These are phyloP conservation scores for Conticribra guillardii DNA, from an alignment of 108 stramenopile genomes.

Conservation along the genomic window DNA sequence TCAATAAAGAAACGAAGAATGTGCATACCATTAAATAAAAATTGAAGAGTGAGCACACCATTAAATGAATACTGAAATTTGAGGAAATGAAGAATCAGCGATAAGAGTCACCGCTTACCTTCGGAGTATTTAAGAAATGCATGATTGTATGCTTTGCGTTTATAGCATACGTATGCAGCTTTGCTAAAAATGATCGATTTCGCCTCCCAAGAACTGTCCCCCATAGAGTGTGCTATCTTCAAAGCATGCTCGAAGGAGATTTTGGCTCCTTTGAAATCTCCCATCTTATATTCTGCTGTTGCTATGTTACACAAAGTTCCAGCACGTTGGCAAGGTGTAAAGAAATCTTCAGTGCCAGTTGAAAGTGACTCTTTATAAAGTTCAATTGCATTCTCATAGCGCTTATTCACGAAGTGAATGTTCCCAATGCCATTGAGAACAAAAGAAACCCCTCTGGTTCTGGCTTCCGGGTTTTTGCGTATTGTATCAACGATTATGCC, in stretches of 20 bases:
- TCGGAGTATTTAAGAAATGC: background rate
- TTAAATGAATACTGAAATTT: no score
- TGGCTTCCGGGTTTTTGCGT: background rate
- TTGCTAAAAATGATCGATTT: background rate
- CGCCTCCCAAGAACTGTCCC: background rate
- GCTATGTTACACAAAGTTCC: background rate
- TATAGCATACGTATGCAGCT: background rate
- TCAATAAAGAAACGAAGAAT: background rate
- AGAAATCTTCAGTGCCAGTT: background rate
- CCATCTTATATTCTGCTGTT: background rate
- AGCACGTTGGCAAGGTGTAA: background rate
- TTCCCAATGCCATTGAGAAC: background rate
- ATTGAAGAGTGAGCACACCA: no score
- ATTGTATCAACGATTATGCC: background rate
- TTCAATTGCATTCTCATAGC: conserved; percentile 1
- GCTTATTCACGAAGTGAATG: conserved; percentile 1
- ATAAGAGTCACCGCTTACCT: background rate
- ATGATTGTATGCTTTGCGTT: background rate
- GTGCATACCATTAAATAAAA: no score
- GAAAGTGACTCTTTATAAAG: background rate
- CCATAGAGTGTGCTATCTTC: background rate
- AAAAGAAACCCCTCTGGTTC: background rate
- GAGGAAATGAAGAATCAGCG: no score
- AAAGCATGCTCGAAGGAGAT: background rate
- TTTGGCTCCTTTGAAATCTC: background rate